Base-by-base conservation (phyloP, 1,139 yeast species). In the Candida sanyaensis region DNA sequence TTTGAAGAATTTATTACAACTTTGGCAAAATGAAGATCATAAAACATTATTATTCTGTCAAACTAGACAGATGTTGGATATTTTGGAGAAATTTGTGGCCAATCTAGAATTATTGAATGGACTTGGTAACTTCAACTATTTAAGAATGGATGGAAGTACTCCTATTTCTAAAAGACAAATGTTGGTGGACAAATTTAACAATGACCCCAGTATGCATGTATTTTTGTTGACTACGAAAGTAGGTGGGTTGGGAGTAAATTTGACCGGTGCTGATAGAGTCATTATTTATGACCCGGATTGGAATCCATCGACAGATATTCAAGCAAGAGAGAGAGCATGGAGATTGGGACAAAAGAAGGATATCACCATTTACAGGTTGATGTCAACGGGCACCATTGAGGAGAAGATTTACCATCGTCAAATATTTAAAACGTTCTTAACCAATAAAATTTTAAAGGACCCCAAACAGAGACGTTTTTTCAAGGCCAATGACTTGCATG, bases 281-380 rank as follows among this genome's bases (percentile, higher is more conserved):
- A 90, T 93, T 17, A 93, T 93, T 13, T 93, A 78, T 63, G 99
- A 93, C 61, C 99, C 99, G 0, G 99, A 93, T 64, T 93, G 99
- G 99, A 93, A 93, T 61, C 99, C 99, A 0, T 90, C 97, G 0
- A 93, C 98, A 0, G 99, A 93, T 70, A 80, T 93, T 54, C 99
- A 93, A 65, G 99, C 99, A 0, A 73, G 99, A 53, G 99, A 93
- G 65, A 70, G 99, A 44, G 98, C 98, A 0, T 93, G 99, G 99
- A 75, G 99, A 56, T 76, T 93, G 52, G 99, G 99, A 0, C 99
- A 93, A 62, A 92, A 88, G 62, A 83, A 84, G 54, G 97, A 92
- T 58, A 97, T 93, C n/a, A 83, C 92, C 3, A 92, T 93, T 34
- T 95, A 92, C 59, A 71, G 99, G 48, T 69, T 93, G 40, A 90